A percentile compares a stretch with the other conserved stretches of the same genome.
These are phyloP conservation scores for Verticillium nubilum DNA, from an alignment of 2,329 filamentous ascomycete species.

Conservation along the genomic window DNA sequence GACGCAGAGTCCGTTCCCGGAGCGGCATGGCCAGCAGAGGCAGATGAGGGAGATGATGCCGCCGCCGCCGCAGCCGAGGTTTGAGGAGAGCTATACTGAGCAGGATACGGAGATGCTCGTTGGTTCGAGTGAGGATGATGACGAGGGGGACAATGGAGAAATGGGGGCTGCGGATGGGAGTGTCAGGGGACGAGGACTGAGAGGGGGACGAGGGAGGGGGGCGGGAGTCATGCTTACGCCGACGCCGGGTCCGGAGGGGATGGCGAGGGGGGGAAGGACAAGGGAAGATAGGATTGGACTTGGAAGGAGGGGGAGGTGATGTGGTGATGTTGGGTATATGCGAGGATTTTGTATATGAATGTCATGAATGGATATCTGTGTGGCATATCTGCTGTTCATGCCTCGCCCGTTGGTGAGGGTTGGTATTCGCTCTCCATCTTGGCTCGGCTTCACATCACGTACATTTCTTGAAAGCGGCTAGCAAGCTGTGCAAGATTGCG, in stretches of 20 bases:
- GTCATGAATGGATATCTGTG: neutral
- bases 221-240: slow-evolving; percentile 12
- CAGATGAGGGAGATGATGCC: slow-evolving; percentile 4
- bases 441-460: too few relatives aligned
- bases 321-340: too few relatives aligned
- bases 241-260: slow-evolving; percentile 17
- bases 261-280: slow-evolving; percentile 12
- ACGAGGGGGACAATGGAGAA: slow-evolving; percentile 6
- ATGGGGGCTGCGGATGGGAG: neutral
- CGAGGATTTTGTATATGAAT: neutral
- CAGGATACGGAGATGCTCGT: slow-evolving; percentile 11
- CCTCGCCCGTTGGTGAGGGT: too few relatives aligned
- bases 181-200: slow-evolving; percentile 11
- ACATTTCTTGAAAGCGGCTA: too few relatives aligned
- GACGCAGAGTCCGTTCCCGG: neutral
- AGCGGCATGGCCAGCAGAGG: slow-evolving; percentile 6
- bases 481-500: too few relatives aligned
- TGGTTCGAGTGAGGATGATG: slow-evolving; percentile 8
- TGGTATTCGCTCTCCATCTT: too few relatives aligned
- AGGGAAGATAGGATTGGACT: slow-evolving; percentile 35
- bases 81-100: slow-evolving; percentile 5
- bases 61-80: slow-evolving; percentile 13
- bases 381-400: neutral
- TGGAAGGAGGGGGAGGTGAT: slow-evolving; percentile 12
- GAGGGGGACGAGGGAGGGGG: slow-evolving; percentile 13